Evolutionary conservation across 78 protist species (phyloP).

Genomic region (Dictyostelium firmibasis): DNA sequence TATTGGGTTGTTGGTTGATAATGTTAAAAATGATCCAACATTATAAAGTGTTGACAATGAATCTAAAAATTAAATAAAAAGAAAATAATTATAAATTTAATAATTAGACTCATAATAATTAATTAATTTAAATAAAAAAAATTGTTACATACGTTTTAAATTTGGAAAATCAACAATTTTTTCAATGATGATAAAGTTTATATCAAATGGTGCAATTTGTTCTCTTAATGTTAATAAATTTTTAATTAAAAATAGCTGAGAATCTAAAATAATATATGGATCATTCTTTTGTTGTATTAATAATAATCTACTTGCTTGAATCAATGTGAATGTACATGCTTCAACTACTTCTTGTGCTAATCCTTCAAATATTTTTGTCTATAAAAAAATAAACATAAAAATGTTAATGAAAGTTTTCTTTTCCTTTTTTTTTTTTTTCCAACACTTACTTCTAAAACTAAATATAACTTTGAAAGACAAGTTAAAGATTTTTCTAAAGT

Average conservation of each 20-base stretch:
- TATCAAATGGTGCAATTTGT: constrained; percentile 83
- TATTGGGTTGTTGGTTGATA: constrained; percentile 59
- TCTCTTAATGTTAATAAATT: constrained; percentile 66
- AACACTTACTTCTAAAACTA: constrained; percentile 64
- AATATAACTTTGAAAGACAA: constrained; percentile 76
- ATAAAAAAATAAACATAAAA: not conserved
- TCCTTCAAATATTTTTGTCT: constrained; percentile 81
- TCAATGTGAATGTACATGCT: constrained; percentile 63
- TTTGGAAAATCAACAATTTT: constrained; percentile 78
- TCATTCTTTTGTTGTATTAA: constrained; percentile 26
- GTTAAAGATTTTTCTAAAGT: constrained; percentile 75
- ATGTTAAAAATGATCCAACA: constrained; percentile 56
- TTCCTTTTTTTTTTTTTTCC: not conserved
- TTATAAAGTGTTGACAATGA: constrained; percentile 46
- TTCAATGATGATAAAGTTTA: constrained; percentile 67
- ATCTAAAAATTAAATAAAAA: constrained; percentile 5
- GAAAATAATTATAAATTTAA: not conserved
- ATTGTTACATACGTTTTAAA: constrained; percentile 44
- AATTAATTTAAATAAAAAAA: not conserved
- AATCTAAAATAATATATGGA: constrained; percentile 45
- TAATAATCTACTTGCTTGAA: constrained; percentile 42
- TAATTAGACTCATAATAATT: not conserved
- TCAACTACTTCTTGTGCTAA: constrained; percentile 81
- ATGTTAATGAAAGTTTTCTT: not conserved
- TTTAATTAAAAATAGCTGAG: constrained; percentile 78